Evolutionary conservation across 495 filamentous ascomycete genomes (phyloP).

Genomic region (Aspergillus coremiiformis): DNA sequence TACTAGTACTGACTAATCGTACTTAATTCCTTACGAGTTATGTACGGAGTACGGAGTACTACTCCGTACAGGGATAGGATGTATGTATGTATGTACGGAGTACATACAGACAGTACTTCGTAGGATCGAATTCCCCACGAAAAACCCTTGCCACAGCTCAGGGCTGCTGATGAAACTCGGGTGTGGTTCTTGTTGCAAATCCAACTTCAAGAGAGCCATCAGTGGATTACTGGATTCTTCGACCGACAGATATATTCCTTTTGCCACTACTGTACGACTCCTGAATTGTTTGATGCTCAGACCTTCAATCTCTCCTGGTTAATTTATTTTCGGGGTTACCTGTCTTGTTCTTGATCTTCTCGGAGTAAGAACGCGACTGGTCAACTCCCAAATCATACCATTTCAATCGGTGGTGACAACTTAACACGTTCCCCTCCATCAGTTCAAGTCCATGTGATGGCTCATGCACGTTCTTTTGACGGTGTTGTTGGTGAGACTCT

Average conservation of each 20-base stretch:
- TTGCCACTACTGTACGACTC: neutral
- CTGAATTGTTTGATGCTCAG: neutral
- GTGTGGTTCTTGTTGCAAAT: neutral
- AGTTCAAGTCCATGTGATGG: neutral
- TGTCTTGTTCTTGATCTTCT: neutral
- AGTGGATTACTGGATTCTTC: neutral
- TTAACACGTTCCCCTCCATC: no score
- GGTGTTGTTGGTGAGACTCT: neutral
- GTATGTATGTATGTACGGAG: no score
- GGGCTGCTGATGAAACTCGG: neutral
- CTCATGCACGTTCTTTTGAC: neutral
- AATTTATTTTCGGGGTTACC: no score
- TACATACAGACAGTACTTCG: no score
- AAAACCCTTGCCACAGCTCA: constrained; percentile 8
- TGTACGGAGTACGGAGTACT: no score
- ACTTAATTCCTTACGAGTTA: no score
- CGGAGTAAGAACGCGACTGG: neutral
- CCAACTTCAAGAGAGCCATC: no score
- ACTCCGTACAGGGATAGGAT: no score
- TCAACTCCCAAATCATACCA: neutral
- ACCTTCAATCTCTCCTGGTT: no score
- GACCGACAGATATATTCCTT: neutral
- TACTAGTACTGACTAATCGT: no score
- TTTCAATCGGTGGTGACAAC: no score
- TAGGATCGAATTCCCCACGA: neutral